Evolutionary conservation across 495 filamentous ascomycete genomes (phyloP), one percentile per base, ranked within the genome.

Genomic region (Delitschia confertaspora): DNA sequence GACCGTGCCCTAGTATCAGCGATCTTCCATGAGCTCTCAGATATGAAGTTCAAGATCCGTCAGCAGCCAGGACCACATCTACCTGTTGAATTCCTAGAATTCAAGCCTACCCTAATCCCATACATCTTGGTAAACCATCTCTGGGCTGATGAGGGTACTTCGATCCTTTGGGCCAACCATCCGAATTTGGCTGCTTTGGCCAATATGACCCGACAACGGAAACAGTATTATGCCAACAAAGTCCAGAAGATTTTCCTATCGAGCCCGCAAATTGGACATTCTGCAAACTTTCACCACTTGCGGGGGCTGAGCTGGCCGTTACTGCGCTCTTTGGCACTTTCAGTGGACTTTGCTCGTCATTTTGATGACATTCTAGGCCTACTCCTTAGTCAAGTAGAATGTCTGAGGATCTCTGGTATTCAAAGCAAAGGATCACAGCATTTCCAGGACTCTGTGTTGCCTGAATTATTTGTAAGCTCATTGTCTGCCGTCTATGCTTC

Each of bases 181-280:
- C 51, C 51, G 36, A 46, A 55, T 29, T 42, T 55, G 42, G 46
- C 46, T 11, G 47, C 51, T 4, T 23, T 55, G 13, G 34, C 35
- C 13, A n/a, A 18, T 16, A 55, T 55, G 51, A 19, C 16, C 2
- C 30, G 14, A 13, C 30, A 39, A 5, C 20, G 51, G 4, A 38
- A 42, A 21, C 51, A 55, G 22, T 47, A 55, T 41, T 50, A 55
- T 32, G 51, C 51, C n/a, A 50, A 38, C 36, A 55, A 55, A 21
- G 39, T 55, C n/a, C 35, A 45, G 8, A 34, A 38, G 13, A 31
- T 50, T 5, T 55, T 55, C 26, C 25, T 41, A 1, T 21, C 47
- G 17, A 35, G 51, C 5, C 51, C 46, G 21, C 47, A 37, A 21
- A 30, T 42, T 2, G 42, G 24, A 5, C 22, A 35, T 23, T 8